These are phyloP conservation scores for Excoecaria agallocha DNA, from an alignment of 345 rosid genomes.

Conservation along the genomic window DNA sequence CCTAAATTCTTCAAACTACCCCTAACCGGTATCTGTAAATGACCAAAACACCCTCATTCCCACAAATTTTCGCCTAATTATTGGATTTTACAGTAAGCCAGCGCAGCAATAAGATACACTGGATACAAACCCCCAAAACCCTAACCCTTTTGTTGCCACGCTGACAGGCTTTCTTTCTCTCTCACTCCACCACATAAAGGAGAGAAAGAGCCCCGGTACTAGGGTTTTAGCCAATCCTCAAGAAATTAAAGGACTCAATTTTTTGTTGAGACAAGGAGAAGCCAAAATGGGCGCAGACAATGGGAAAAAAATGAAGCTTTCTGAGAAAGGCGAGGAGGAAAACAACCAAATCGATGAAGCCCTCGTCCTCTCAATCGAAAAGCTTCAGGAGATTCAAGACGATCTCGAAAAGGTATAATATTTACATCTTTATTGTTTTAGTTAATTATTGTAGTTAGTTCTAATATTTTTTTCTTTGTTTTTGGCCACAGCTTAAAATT, in stretches of 20 bases:
- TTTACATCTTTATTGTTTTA: too few relatives aligned
- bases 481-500: not conserved
- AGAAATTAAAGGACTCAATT: not conserved
- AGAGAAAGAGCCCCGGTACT: slow-evolving; percentile 5
- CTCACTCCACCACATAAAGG: slow-evolving; percentile 12
- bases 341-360: slow-evolving; percentile 66
- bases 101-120: not conserved
- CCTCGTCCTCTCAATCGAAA: slow-evolving; percentile 84
- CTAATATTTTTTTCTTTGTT: not conserved
- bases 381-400: slow-evolving; percentile 94
- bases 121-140: slow-evolving; percentile 61
- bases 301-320: slow-evolving; percentile 75
- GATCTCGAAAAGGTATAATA: slow-evolving; percentile 78
- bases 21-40: not conserved
- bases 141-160: slow-evolving; percentile 40
- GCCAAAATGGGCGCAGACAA: slow-evolving; percentile 70
- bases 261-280: not conserved
- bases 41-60: not conserved
- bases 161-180: not conserved
- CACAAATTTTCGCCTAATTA: slow-evolving; percentile 2
- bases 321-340: slow-evolving; percentile 61
- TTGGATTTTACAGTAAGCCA: slow-evolving; percentile 2
- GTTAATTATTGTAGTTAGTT: not conserved
- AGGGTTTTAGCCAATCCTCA: slow-evolving; percentile 48
- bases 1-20: slow-evolving; percentile 1